Base-by-base conservation (phyloP, 2,329 filamentous ascomycete species). In the Pseudovirgaria hyperparasitica region DNA sequence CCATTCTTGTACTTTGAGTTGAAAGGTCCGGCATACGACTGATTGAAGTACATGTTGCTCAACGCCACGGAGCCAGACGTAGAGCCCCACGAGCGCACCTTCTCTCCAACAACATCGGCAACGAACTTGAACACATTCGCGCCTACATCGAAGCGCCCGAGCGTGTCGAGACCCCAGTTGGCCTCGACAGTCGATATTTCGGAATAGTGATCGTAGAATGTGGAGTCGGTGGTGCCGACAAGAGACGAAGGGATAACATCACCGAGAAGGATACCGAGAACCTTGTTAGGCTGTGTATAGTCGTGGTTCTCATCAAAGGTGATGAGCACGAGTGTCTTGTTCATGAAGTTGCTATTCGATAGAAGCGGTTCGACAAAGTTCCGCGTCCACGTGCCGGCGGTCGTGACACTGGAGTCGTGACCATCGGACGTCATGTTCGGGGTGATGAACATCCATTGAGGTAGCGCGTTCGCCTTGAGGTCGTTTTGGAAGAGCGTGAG, bases 251-350 rank as follows among this genome's bases (percentile, higher is more conserved):
- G 77, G 2, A 92, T 54, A n/a, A 73, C 76, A 32, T 80, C 80
- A 10, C 82, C 82, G 3, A 90, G 58, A 0, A 90, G 65, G 37
- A 90, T 65, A 35, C 62, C 70, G 33, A 82, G 68, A 27, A 90
- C 67, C 21, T 64, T 63, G 64, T 90, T 90, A 40, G 69, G 66
- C 15, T 61, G 55, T 5, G 61, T 52, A 54, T 85, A 84, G 7
- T 67, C 72, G 41, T 76, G 70, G 48, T 75, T 80, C 57, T 90
- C 82, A 37, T 90, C 82, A 43, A 84, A 90, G 3, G 67, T 86
- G 33, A 90, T 52, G 5, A 87, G 59, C 7, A 90, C 66, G 2
- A 90, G 65, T 0, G 79, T 86, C 44, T 79, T 71, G 26, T 79
- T 59, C 70, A 76, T 79, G 54, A 90, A 87, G 39, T 76, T 67